Evolutionary conservation across 2,329 filamentous ascomycete species (phyloP).

Genomic region (Aschersonia sp.): DNA sequence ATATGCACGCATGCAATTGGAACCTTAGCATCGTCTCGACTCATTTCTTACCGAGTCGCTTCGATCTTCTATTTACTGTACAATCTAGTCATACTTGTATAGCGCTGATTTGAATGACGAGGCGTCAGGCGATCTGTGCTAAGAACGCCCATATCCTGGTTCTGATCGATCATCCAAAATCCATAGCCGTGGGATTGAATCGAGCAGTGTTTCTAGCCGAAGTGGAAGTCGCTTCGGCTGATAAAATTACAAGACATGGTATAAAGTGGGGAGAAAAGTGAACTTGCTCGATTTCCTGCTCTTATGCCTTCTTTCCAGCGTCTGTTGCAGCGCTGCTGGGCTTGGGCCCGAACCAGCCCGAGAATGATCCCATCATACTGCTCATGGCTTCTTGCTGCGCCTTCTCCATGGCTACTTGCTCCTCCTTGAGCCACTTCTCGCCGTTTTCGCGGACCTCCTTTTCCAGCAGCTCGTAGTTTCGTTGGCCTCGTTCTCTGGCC

Average conservation of each 20-base stretch:
- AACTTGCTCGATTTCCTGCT: not conserved
- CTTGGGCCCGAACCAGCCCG: slow-evolving; percentile 13
- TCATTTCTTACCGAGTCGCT: too few relatives aligned
- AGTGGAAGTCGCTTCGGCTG: too few relatives aligned
- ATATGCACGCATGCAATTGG: too few relatives aligned
- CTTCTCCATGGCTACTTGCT: slow-evolving; percentile 78
- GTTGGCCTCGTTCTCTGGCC: slow-evolving; percentile 79
- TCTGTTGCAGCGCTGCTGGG: slow-evolving; percentile 2
- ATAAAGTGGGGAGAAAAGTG: not conserved
- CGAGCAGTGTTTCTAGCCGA: too few relatives aligned
- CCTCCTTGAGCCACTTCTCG: slow-evolving; percentile 90
- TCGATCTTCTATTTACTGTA: too few relatives aligned
- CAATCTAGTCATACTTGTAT: too few relatives aligned
- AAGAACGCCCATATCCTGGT: too few relatives aligned
- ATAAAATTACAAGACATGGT: slow-evolving; percentile 1
- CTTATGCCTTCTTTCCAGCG: slow-evolving; percentile 7
- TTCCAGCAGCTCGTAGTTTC: slow-evolving; percentile 79
- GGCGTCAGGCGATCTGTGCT: too few relatives aligned
- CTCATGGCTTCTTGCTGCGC: slow-evolving; percentile 81
- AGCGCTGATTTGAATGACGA: too few relatives aligned
- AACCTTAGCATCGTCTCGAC: too few relatives aligned
- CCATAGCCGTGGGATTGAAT: too few relatives aligned
- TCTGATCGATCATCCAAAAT: too few relatives aligned
- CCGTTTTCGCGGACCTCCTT: slow-evolving; percentile 86
- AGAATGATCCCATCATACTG: slow-evolving; percentile 72